Conservation (phyloP, 2,329 filamentous ascomycete genomes). For the Capronia epimyces region DNA sequence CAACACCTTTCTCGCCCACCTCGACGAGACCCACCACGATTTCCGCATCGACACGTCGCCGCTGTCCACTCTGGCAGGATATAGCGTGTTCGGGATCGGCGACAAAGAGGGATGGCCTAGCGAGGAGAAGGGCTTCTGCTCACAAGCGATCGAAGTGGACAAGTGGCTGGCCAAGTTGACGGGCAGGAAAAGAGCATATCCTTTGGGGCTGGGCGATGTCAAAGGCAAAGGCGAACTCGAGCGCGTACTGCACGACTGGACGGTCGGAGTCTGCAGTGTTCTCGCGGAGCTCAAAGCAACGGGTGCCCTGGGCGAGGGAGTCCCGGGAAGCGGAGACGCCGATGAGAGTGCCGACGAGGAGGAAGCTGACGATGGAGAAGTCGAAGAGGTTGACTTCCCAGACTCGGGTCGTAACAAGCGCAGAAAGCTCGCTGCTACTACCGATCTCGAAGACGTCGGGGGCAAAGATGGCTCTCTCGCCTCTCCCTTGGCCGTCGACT, state of each 20-base stretch:
- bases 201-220: constrained; percentile 79
- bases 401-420: constrained; percentile 41
- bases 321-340: constrained; percentile 74
- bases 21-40: constrained; percentile 91
- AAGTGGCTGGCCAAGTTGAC: constrained; percentile 97
- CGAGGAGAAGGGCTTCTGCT: constrained; percentile 85
- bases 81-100: constrained; percentile 90
- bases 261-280: constrained; percentile 64
- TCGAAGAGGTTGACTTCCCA: constrained; percentile 43
- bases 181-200: constrained; percentile 76
- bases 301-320: constrained; percentile 58
- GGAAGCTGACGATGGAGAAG: constrained; percentile 39
- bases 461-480: constrained; percentile 14
- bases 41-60: constrained; percentile 92
- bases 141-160: constrained; percentile 83
- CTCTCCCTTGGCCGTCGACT: constrained; percentile 71
- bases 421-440: constrained; percentile 48
- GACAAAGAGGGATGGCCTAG: constrained; percentile 89
- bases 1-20: constrained; percentile 77
- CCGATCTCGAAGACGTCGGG: constrained; percentile 78
- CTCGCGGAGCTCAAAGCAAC: constrained; percentile 54
- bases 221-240: constrained; percentile 69
- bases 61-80: constrained; percentile 69
- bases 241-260: constrained; percentile 69
- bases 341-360: constrained; percentile 79